phyloP scores from a whole-genome alignment of 257 asterid genomes.

The Linaria vulgaris region DNA sequence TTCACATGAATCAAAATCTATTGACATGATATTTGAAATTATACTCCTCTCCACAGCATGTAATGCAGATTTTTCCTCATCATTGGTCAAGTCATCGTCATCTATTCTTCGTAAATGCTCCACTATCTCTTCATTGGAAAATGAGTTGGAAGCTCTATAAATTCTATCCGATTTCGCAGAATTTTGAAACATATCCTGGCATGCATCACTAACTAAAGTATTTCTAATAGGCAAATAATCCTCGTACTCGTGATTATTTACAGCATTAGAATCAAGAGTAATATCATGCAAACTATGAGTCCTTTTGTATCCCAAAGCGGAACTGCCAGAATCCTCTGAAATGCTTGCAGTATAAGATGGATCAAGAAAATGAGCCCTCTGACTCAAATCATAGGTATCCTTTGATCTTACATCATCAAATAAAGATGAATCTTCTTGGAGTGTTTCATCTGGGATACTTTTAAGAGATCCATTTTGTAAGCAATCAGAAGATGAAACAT shows the following conservation, averaged over 20 bases:
- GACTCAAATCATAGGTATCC: constrained; percentile 40
- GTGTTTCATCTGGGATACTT: constrained; percentile 41
- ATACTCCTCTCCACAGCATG: constrained; percentile 71
- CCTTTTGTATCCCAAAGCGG: constrained; percentile 36
- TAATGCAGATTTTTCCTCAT: constrained; percentile 52
- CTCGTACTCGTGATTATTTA: constrained; percentile 56
- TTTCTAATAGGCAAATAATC: constrained; percentile 57
- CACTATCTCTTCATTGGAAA: constrained; percentile 94
- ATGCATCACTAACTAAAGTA: constrained; percentile 55
- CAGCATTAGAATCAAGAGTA: constrained; percentile 39
- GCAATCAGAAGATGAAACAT: constrained; percentile 40
- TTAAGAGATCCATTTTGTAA: constrained; percentile 29
- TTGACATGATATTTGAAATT: constrained; percentile 75
- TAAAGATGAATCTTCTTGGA: constrained; percentile 40
- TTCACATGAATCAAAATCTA: constrained; percentile 74
- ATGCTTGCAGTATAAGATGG: constrained; percentile 44
- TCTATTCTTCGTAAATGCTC: constrained; percentile 86
- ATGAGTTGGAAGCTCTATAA: constrained; percentile 74
- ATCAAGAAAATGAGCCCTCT: constrained; percentile 33
- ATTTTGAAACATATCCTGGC: constrained; percentile 72
- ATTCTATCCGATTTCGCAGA: constrained; percentile 80
- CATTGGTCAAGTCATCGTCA: constrained; percentile 51
- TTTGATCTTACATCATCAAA: constrained; percentile 38
- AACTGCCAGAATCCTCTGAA: constrained; percentile 49
- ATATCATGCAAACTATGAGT: constrained; percentile 47